Percentiles rank a stretch among this genome's conserved stretches.
Conservation (phyloP, 106 monocot genomes). For the Dendrobium huoshanense region DNA sequence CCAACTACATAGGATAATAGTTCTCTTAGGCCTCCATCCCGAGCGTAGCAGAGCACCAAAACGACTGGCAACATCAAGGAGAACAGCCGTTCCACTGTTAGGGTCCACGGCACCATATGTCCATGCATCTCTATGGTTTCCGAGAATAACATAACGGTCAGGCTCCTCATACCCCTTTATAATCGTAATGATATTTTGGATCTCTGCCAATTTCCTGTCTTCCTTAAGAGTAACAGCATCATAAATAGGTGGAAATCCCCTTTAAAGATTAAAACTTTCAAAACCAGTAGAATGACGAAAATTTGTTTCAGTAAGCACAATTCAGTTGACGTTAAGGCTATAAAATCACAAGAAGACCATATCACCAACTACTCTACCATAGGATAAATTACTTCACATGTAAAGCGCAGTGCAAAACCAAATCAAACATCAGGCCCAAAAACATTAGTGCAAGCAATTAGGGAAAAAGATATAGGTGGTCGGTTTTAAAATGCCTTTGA, state of each 20-base stretch:
- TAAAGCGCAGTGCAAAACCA: neutral
- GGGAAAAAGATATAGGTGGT: neutral
- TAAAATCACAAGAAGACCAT: neutral
- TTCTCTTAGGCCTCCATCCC: conserved; percentile 87
- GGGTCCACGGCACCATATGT: conserved; percentile 97
- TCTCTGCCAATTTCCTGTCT: conserved; percentile 54
- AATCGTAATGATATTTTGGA: conserved; percentile 58
- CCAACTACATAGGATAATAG: conserved; percentile 90
- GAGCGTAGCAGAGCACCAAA: conserved; percentile 43
- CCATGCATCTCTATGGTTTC: conserved; percentile 99
- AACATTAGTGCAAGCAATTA: neutral
- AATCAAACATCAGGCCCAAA: neutral
- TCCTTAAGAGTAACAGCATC: conserved; percentile 48
- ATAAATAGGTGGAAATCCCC: conserved; percentile 13
- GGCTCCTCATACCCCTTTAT: conserved; percentile 78
- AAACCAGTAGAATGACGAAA: neutral
- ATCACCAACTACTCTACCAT: neutral
- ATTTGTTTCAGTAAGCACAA: neutral
- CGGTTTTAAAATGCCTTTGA: neutral
- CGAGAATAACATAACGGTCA: conserved; percentile 76
- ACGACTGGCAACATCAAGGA: conserved; percentile 63
- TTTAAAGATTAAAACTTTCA: neutral
- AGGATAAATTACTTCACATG: neutral
- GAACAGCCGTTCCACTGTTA: conserved; percentile 86
- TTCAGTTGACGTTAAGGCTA: neutral